These are phyloP conservation scores for Backusella circina DNA, from an alignment of 192 early-diverging fungal genomes.

Conservation along the genomic window DNA sequence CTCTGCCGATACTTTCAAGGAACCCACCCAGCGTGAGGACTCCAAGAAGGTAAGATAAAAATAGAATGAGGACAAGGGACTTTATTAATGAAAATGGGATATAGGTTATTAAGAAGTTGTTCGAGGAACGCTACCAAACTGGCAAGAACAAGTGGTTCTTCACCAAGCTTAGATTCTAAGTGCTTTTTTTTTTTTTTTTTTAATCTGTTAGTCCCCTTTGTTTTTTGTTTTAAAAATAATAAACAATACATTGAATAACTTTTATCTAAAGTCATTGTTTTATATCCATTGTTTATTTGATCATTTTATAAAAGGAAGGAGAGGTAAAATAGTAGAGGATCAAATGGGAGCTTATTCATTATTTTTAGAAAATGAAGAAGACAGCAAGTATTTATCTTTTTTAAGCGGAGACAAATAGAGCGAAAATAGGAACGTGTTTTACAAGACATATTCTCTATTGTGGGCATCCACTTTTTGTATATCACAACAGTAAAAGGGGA, in stretches of 20 bases:
- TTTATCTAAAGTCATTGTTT: not conserved
- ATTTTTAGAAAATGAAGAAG: not conserved
- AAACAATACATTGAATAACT: not conserved
- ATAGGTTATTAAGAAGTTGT: conserved; percentile 82
- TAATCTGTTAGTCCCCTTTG: not conserved
- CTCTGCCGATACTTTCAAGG: conserved; percentile 87
- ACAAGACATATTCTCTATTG: too few relatives aligned
- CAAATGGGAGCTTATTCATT: not conserved
- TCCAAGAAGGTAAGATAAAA: conserved; percentile 69
- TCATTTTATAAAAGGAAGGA: not conserved
- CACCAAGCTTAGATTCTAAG: conserved; percentile 95
- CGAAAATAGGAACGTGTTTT: not conserved
- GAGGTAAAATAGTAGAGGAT: not conserved
- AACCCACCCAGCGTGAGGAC: conserved; percentile 83
- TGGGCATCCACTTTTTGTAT: too few relatives aligned
- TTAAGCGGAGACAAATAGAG: not conserved
- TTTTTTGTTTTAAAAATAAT: not conserved
- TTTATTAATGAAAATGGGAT: not conserved
- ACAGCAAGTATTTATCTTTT: not conserved
- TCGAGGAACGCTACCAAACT: conserved; percentile 95
- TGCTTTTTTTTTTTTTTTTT: not conserved
- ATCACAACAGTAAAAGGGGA: too few relatives aligned
- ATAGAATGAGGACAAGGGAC: too few relatives aligned
- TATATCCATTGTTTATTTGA: too few relatives aligned
- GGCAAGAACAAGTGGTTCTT: conserved; percentile 99